phyloP scores from a whole-genome alignment of 768 basidiomycete species.

The Serendipita sp. region DNA sequence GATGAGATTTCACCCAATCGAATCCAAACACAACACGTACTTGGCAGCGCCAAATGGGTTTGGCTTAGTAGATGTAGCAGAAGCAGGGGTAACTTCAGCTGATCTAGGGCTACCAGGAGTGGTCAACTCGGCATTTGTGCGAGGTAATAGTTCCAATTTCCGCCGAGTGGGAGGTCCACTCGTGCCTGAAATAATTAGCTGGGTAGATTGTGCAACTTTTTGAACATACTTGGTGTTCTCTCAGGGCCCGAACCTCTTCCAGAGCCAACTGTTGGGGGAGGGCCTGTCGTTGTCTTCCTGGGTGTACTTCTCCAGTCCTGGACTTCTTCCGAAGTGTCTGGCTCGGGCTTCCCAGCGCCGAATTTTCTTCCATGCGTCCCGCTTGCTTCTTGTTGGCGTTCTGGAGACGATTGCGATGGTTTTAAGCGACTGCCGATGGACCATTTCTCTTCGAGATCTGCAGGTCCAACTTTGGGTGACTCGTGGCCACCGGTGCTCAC shows the following conservation, averaged over 20 bases:
- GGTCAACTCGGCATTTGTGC: constrained; percentile 48
- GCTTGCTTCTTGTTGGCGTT: constrained; percentile 17
- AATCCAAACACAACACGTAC: constrained; percentile 24
- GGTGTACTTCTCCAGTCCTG: constrained; percentile 10
- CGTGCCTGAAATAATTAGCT: constrained; percentile 56
- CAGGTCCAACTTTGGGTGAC: constrained; percentile 22
- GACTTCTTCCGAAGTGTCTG: constrained; percentile 22
- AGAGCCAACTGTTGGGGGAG: constrained; percentile 13
- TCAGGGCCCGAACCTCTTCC: constrained; percentile 33
- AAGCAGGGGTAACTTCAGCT: constrained; percentile 27
- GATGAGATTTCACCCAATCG: neutral
- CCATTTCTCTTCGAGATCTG: constrained; percentile 73
- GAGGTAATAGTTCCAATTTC: constrained; percentile 75
- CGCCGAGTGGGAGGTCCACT: constrained; percentile 65
- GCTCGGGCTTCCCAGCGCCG: constrained; percentile 27
- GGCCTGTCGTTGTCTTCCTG: neutral
- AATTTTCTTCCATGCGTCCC: constrained; percentile 39
- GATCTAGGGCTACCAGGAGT: constrained; percentile 67
- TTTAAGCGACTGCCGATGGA: constrained; percentile 58
- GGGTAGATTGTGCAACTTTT: constrained; percentile 22
- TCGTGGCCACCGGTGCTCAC: constrained; percentile 10
- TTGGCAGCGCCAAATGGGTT: constrained; percentile 82
- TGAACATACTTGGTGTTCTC: constrained; percentile 15
- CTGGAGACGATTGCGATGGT: constrained; percentile 25
- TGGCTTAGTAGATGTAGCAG: constrained; percentile 27